A percentile compares a stretch with the other conserved stretches of the same genome.
phyloP scores from a whole-genome alignment of 495 filamentous ascomycete genomes.

The Cudoniella acicularis region DNA sequence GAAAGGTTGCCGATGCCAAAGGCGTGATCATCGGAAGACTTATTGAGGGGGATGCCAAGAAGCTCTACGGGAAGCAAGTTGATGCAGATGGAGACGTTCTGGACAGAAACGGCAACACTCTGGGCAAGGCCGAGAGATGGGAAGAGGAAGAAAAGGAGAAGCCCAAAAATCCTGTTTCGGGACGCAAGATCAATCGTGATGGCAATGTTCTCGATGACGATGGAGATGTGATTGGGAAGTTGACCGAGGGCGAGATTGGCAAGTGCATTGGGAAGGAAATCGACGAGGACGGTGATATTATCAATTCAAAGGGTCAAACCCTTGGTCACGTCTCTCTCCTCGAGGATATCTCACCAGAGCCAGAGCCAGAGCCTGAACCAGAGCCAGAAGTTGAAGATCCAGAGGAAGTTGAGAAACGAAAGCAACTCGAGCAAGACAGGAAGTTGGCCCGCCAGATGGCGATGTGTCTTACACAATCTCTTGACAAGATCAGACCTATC shows the following conservation, averaged over 20 bases:
- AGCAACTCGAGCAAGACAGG: slow-evolving; percentile 60
- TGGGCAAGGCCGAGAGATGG: slow-evolving; percentile 82
- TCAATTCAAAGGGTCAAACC: slow-evolving; percentile 76
- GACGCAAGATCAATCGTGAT: slow-evolving; percentile 74
- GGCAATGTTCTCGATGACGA: slow-evolving; percentile 79
- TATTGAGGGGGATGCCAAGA: slow-evolving; percentile 65
- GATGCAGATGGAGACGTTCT: slow-evolving; percentile 78
- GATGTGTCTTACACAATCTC: slow-evolving; percentile 67
- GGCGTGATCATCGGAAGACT: slow-evolving; percentile 73
- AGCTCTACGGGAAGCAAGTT: slow-evolving; percentile 68
- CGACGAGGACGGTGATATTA: slow-evolving; percentile 81
- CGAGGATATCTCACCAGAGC: slow-evolving; percentile 60
- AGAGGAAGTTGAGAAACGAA: slow-evolving; percentile 50
- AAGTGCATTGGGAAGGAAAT: slow-evolving; percentile 73
- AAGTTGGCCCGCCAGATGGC: slow-evolving; percentile 78
- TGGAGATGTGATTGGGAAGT: slow-evolving; percentile 74
- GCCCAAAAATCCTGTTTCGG: slow-evolving; percentile 65
- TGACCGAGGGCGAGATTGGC: slow-evolving; percentile 69
- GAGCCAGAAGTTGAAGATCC: slow-evolving; percentile 46
- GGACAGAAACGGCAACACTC: slow-evolving; percentile 76
- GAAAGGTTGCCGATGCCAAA: slow-evolving; percentile 57
- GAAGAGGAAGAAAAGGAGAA: slow-evolving; percentile 71
- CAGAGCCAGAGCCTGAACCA: slow-evolving; percentile 47
- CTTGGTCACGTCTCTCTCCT: slow-evolving; percentile 78
- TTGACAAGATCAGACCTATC: slow-evolving; percentile 80